A percentile compares a stretch with the other conserved stretches of the same genome.
These are phyloP conservation scores for Plasmodium gonderi DNA, from an alignment of 169 alveolate species.

Conservation along the genomic window DNA sequence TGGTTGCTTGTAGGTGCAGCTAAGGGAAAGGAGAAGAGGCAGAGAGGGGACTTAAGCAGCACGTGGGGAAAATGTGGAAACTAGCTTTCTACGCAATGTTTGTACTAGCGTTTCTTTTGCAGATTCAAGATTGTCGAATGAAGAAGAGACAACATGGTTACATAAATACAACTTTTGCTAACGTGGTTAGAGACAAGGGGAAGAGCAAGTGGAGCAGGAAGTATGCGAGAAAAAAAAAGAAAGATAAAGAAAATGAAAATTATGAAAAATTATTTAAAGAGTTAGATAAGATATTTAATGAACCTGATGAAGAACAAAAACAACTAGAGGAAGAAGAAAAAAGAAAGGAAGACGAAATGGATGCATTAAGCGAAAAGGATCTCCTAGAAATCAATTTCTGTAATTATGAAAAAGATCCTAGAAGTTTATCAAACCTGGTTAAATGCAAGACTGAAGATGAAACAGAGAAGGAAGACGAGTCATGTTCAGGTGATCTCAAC, in stretches of 20 bases:
- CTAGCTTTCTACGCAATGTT: background rate
- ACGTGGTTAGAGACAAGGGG: background rate
- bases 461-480: background rate
- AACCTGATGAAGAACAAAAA: conserved; percentile 40
- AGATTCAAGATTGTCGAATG: background rate
- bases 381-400: conserved; percentile 50
- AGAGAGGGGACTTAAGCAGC: background rate
- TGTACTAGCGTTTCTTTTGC: background rate
- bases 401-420: conserved; percentile 67
- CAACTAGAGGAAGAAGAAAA: conserved; percentile 63
- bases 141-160: background rate
- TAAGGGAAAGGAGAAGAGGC: background rate
- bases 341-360: conserved; percentile 37
- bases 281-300: conserved; percentile 55
- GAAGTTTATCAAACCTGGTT: conserved; percentile 53
- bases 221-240: conserved; percentile 14
- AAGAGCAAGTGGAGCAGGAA: background rate
- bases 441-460: conserved; percentile 5
- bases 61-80: background rate
- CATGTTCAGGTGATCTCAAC: background rate
- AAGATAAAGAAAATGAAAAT: conserved; percentile 10
- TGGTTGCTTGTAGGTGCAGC: background rate
- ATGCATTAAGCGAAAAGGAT: conserved; percentile 29
- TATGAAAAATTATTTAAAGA: conserved; percentile 61
- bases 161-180: background rate